Conservation (phyloP, 805 yeast species). For the Candida railenensis region DNA sequence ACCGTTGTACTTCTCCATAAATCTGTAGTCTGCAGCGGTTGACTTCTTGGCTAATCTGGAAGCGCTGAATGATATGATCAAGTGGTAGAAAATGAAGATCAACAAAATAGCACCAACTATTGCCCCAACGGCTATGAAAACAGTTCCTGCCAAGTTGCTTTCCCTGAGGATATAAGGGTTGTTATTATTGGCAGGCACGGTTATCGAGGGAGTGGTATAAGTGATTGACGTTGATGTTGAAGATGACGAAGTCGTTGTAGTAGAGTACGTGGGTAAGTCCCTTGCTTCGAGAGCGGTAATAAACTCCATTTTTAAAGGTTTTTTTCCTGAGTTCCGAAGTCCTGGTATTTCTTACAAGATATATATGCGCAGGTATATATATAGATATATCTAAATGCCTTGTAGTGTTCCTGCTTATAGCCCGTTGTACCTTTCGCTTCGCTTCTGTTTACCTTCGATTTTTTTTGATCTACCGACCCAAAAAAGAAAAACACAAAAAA, state of each 20-base stretch:
- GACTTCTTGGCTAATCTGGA: conserved; percentile 51
- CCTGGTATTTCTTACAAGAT: too few relatives aligned
- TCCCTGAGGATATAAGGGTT: conserved; percentile 66
- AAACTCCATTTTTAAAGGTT: not conserved
- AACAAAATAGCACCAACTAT: conserved; percentile 59
- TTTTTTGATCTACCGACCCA: not conserved
- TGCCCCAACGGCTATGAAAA: conserved; percentile 78
- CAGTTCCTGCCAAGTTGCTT: conserved; percentile 67
- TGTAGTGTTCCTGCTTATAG: too few relatives aligned
- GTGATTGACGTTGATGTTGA: conserved; percentile 13
- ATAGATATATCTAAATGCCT: too few relatives aligned
- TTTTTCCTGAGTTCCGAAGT: too few relatives aligned
- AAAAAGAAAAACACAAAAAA: not conserved
- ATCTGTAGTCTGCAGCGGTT: conserved; percentile 23
- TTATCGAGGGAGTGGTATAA: conserved; percentile 47
- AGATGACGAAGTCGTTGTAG: conserved; percentile 13
- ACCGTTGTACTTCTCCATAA: conserved; percentile 32
- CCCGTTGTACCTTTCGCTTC: not conserved
- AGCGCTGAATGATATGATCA: conserved; percentile 47
- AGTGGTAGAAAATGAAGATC: conserved; percentile 52
- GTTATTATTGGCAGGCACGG: conserved; percentile 55
- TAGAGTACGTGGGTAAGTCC: conserved; percentile 7
- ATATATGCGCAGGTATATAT: too few relatives aligned
- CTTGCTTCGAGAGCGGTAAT: not conserved
- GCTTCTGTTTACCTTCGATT: not conserved